These are phyloP conservation scores for Medicago ruthenica DNA, from an alignment of 306 rosid species.

Conservation along the genomic window DNA sequence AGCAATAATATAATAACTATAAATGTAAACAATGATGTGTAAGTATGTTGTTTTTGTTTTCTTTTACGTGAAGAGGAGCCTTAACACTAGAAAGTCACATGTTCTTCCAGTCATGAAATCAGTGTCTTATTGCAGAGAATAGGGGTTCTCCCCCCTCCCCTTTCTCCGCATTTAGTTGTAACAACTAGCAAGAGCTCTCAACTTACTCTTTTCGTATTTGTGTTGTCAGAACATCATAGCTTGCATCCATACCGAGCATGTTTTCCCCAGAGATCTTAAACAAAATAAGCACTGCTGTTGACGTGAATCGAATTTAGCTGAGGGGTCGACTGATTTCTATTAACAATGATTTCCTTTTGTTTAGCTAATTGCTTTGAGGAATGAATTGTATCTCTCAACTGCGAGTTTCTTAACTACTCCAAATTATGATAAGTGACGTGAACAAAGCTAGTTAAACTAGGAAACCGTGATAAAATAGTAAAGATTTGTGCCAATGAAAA, in stretches of 20 bases:
- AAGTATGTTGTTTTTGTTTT: constrained; percentile 21
- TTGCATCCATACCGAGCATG: neutral
- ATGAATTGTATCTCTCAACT: neutral
- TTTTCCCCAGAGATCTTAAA: neutral
- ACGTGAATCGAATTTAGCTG: neutral
- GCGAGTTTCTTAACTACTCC: neutral
- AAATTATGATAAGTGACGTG: neutral
- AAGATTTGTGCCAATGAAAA: neutral
- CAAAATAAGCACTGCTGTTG: neutral
- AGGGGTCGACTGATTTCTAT: neutral
- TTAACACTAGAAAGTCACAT: neutral
- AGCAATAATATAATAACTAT: constrained; percentile 1
- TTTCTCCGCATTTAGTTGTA: neutral
- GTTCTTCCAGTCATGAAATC: neutral
- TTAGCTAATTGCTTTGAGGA: neutral
- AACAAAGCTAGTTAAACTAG: neutral
- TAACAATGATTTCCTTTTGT: neutral
- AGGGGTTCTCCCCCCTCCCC: neutral
- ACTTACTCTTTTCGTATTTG: neutral
- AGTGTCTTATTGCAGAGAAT: neutral
- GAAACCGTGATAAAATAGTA: neutral
- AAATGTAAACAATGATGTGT: neutral
- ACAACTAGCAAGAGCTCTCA: neutral
- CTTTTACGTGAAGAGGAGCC: neutral
- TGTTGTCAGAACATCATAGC: neutral